Base-by-base conservation (phyloP, 768 basidiomycete species). In the Mycena filopes region DNA sequence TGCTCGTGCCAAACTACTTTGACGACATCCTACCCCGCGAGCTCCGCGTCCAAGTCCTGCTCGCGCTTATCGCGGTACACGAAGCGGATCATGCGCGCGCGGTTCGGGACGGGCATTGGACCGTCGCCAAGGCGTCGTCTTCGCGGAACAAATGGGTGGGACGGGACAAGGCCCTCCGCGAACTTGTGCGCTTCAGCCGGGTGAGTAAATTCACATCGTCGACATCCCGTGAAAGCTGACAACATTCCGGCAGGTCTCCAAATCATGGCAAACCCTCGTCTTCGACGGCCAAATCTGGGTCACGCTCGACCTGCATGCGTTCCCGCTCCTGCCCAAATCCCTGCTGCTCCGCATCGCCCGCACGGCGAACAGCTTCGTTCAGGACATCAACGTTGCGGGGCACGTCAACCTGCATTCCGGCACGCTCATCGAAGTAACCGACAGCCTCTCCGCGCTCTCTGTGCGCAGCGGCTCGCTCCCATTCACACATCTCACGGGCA, bases 221-320 rank as follows among this genome's bases (percentile, higher is more conserved):
- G n/a, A n/a, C n/a, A n/a, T n/a, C n/a, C n/a, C n/a, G n/a, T n/a
- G n/a, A n/a, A n/a, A n/a, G n/a, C n/a, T 36, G 36, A 43, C 38
- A 3, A 59, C 38, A 42, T 48, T 45, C 36, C 42, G 41, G 70
- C 66, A 95, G 92, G 91, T 94, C 13, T 95, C 91, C 29, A 91
- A 86, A 73, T 72, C 81, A 12, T 97, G 95, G 94, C 88, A 86
- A 55, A 74, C 79, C 3, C 85, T 96, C 41, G 87, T 89, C 26
- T 88, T 90, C 70, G 95, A 97, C 74, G 95, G 95, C 16, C 92
- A 95, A 71, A 82, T 96, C n/a, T 96, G 95, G 95, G 71, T 78
- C 46, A 73, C 84, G 60, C 80, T 93, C 36, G 84, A 92, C 73
- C 80, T 95, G 36, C 83, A 75, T 21, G 76, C 87, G 1, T 91